These are phyloP conservation scores for Pelargonium cotyledonis DNA, from an alignment of 441 rosid genomes.

Conservation along the genomic window DNA sequence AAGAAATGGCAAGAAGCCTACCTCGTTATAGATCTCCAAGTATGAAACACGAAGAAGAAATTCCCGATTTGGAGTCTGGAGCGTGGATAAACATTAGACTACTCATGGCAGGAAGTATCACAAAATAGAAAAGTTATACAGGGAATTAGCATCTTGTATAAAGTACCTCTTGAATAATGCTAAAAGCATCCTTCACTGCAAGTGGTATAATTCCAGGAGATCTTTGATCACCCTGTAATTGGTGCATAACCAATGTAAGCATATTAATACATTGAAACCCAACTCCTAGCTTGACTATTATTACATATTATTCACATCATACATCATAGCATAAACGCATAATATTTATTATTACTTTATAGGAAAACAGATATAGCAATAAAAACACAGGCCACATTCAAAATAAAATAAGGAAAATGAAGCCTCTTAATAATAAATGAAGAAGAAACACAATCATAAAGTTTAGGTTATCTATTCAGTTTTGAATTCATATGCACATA, in stretches of 20 bases:
- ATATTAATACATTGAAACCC: slow-evolving; percentile 15
- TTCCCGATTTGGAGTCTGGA: slow-evolving; percentile 86
- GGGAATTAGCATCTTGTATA: not conserved
- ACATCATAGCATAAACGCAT: slow-evolving; percentile 12
- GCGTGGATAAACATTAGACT: slow-evolving; percentile 27
- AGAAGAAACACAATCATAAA: not conserved
- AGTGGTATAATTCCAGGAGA: slow-evolving; percentile 97
- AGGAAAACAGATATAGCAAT: not conserved
- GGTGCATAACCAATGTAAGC: slow-evolving; percentile 22
- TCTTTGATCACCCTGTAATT: slow-evolving; percentile 99
- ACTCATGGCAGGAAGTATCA: not conserved
- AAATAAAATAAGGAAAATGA: slow-evolving; percentile 1
- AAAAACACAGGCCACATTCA: slow-evolving; percentile 7
- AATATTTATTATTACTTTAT: slow-evolving; percentile 1
- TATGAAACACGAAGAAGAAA: slow-evolving; percentile 96
- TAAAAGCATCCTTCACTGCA: slow-evolving; percentile 96
- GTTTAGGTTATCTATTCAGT: not conserved
- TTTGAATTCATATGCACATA: not conserved
- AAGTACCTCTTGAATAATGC: slow-evolving; percentile 93
- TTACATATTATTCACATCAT: slow-evolving; percentile 11
- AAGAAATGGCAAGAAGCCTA: slow-evolving; percentile 20
- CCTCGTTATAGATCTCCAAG: slow-evolving; percentile 97
- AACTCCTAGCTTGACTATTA: slow-evolving; percentile 15
- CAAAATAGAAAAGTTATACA: not conserved
- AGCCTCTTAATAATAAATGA: not conserved